Base-by-base conservation (phyloP, 768 basidiomycete species). In the Naganishia vishniacii region DNA sequence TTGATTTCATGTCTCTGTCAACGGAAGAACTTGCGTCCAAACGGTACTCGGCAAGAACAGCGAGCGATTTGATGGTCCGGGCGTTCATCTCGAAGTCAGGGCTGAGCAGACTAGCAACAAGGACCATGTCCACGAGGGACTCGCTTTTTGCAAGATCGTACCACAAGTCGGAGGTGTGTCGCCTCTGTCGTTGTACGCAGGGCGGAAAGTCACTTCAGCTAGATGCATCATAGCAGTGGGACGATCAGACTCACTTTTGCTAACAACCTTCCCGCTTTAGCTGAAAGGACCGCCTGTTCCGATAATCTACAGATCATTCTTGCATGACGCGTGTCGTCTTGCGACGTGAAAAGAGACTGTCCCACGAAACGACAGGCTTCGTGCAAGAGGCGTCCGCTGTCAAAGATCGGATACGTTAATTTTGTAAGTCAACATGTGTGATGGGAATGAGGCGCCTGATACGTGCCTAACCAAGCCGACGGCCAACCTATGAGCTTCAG, bases 41-140 rank as follows among this genome's bases (percentile, higher is more conserved):
- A 15, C 53, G 53, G 37, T 56, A 56, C 32, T 11, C 26, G 4
- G 34, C 32, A n/a, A 56, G 31, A 16, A 34, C 40, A 20, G 34
- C 53, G 11, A 56, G 53, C 16, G 53, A 18, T 40, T 12, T 9
- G 26, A 56, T 56, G 2, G 53, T 56, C 18, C 53, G 32, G 4
- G 37, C 37, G 40, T 56, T 56, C 53, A 56, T 56, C 20, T 56
- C 53, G 18, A 56, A 56, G 23, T 56, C 53, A 16, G 53, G 53
- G 23, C 53, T 41, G n/a, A 56, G 53, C 20, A 56, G 37, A 56
- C 53, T 40, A 16, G 53, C 53, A 13, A 16, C 4, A 4, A 56
- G 20, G 37, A 56, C 23, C 7, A 56, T 56, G 20, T 56, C 53
- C 18, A 40, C 53, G 4, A 56, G 53, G 18, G 40, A 25, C 34